Conservation (phyloP, 176 grass and related monocot genomes). For the Oryza nivara region DNA sequence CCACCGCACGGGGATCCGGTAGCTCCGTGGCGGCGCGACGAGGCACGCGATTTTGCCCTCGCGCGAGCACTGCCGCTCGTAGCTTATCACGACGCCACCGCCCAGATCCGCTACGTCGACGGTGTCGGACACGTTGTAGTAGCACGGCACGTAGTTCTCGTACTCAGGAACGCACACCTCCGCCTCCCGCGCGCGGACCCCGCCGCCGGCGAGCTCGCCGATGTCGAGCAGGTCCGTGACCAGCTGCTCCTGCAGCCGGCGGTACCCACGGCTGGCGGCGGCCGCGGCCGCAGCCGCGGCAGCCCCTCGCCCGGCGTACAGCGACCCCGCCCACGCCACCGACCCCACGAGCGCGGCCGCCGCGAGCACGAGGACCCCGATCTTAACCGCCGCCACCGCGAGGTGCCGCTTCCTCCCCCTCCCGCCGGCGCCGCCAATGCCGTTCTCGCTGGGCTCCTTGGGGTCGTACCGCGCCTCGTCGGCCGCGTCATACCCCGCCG, state of each 20-base stretch:
- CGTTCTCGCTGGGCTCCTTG: slow-evolving; percentile 72
- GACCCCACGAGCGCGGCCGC: slow-evolving; percentile 56
- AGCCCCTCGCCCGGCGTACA: slow-evolving; percentile 48
- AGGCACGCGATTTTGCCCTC: slow-evolving; percentile 61
- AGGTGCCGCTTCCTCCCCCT: slow-evolving; percentile 53
- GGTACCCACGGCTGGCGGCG: slow-evolving; percentile 60
- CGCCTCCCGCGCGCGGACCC: slow-evolving; percentile 63
- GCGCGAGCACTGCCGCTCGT: slow-evolving; percentile 70
- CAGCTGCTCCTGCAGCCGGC: slow-evolving; percentile 87
- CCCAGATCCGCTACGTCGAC: slow-evolving; percentile 74
- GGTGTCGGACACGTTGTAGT: slow-evolving; percentile 85
- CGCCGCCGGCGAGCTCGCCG: slow-evolving; percentile 72
- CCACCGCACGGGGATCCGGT: slow-evolving; percentile 88
- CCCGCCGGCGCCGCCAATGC: slow-evolving; percentile 35
- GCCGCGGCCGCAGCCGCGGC: slow-evolving; percentile 33
- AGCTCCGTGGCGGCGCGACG: slow-evolving; percentile 72
- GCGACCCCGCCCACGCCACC: slow-evolving; percentile 74
- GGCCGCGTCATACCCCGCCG: slow-evolving; percentile 23
- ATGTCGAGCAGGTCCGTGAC: slow-evolving; percentile 83
- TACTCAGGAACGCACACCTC: slow-evolving; percentile 70
- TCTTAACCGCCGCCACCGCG: slow-evolving; percentile 51
- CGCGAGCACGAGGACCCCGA: slow-evolving; percentile 54
- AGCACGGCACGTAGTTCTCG: slow-evolving; percentile 88
- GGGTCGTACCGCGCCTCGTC: slow-evolving; percentile 53
- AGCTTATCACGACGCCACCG: slow-evolving; percentile 53